phyloP scores from a whole-genome alignment of 345 rosid species.

The Eucalyptus fibrosa region DNA sequence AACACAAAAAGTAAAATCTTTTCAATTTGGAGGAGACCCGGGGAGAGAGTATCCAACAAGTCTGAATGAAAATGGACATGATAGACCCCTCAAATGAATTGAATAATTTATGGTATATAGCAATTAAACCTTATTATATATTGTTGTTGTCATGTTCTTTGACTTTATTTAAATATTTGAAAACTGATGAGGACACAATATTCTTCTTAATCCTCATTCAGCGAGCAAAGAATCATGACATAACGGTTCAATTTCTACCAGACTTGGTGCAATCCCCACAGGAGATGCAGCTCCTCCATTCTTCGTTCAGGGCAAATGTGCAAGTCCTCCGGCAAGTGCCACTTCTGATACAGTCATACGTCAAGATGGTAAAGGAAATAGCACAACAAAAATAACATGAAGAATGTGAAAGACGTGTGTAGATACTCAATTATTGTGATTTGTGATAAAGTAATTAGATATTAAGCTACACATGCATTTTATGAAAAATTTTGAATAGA shows the following conservation, averaged over 20 bases:
- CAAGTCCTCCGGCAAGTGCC: too few relatives aligned
- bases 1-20: background rate
- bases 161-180: background rate
- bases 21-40: background rate
- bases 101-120: background rate
- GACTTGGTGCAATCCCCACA: background rate
- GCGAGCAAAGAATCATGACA: background rate
- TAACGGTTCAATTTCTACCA: background rate
- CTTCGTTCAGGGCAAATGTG: background rate
- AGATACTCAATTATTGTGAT: too few relatives aligned
- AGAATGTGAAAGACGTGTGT: too few relatives aligned
- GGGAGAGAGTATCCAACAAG: background rate
- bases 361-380: too few relatives aligned
- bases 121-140: background rate
- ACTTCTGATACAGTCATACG: too few relatives aligned
- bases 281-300: background rate
- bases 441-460: too few relatives aligned
- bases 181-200: background rate
- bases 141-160: background rate
- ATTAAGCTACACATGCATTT: too few relatives aligned
- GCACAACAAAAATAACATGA: too few relatives aligned
- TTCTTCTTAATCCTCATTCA: background rate
- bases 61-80: background rate
- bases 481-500: too few relatives aligned
- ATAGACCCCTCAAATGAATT: background rate